These are phyloP conservation scores for Helenozyma baotianmanensis DNA, from an alignment of 805 yeast genomes.

Conservation along the genomic window DNA sequence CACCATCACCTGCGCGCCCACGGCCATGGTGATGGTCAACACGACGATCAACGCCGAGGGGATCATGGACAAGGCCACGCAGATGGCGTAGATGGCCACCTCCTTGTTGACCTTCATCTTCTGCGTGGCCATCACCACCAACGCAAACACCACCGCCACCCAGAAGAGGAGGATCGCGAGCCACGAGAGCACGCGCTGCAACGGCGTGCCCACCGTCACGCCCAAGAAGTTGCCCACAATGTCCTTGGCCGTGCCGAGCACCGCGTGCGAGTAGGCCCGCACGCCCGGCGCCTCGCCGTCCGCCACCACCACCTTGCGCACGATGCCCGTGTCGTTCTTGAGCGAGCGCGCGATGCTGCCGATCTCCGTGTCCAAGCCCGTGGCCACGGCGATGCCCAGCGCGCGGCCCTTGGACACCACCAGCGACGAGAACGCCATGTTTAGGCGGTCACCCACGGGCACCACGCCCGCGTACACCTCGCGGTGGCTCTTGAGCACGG, in stretches of 20 bases:
- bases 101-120: conserved; percentile 67
- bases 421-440: conserved; percentile 68
- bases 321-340: conserved; percentile 29
- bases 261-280: conserved; percentile 45
- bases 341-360: conserved; percentile 57
- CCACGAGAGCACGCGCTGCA: conserved; percentile 70
- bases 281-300: conserved; percentile 40
- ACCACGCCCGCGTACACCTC: conserved; percentile 36
- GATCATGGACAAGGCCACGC: conserved; percentile 78
- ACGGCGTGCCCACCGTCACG: conserved; percentile 73
- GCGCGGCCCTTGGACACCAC: conserved; percentile 74
- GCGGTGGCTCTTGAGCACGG: conserved; percentile 51
- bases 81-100: conserved; percentile 84
- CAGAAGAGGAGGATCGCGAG: conserved; percentile 68
- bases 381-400: conserved; percentile 58
- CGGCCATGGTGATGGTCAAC: conserved; percentile 81
- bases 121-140: conserved; percentile 84
- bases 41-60: conserved; percentile 79
- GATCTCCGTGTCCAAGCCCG: conserved; percentile 71
- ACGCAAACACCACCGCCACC: conserved; percentile 80
- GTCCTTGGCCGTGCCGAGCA: conserved; percentile 46
- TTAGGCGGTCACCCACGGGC: conserved; percentile 71
- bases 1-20: conserved; percentile 73
- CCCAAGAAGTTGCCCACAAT: conserved; percentile 69
- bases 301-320: conserved; percentile 36